Evolutionary conservation across 306 rosid species (phyloP), one percentile per base, ranked within the genome.

Genomic region (Gastrolobium bilobum): DNA sequence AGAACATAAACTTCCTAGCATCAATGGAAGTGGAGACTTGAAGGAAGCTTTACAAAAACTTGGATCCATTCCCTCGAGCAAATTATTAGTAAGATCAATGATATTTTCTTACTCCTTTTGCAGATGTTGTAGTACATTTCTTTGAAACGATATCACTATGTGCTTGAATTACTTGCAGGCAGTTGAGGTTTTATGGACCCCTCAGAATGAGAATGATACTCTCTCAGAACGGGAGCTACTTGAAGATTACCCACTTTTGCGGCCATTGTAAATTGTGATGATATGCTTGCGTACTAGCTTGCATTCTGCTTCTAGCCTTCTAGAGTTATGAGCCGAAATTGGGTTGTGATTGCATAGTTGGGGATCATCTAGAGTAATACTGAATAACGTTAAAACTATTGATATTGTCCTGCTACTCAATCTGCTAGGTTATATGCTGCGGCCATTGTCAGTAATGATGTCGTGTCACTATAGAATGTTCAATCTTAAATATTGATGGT

Each of bases 151-250:
- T 76, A 51, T 62, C 30, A 39, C 33, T 40, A 29, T 46, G 20
- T 63, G 76, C 43, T 73, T 56, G 77, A 71, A 47, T 38, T 63
- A 31, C 68, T 42, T 80, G 81, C 91, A 93, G 99, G 99, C 99
- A 4, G 98, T 90, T 76, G 99, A 96, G 90, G 99, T 93, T 73
- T 80, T 96, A 79, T 96, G 99, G 99, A 96, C 99, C 34, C 99
- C 99, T 4, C 99, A 96, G 84, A 93, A 96, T 84, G 99, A 96
- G 70, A 88, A 87, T n/a, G 99, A 90, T 89, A 89, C 97, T 5
- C 88, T 96, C 37, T 91, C 98, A 0, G 99, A 96, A 88, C 90
- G 98, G 13, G 99, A 90, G 71, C 89, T 93, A 63, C 99, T 96
- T 7, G 98, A 93, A 90, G 99, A 96, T 76, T 96, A 96, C 84